These are phyloP conservation scores for Phlebopus sp. DNA, from an alignment of 1,284 basidiomycete genomes.

Conservation along the genomic window DNA sequence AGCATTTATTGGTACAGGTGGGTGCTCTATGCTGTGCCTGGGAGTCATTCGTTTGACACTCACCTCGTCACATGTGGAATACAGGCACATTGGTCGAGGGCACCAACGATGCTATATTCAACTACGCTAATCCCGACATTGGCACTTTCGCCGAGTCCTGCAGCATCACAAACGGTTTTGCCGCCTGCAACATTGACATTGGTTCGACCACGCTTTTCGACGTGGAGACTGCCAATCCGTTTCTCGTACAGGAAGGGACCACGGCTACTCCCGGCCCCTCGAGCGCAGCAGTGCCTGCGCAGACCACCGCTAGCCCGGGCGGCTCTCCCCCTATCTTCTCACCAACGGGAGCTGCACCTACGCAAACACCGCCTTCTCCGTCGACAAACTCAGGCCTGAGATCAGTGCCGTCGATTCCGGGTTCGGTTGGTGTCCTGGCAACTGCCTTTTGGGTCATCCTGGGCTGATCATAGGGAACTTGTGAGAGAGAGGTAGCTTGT, in stretches of 20 bases:
- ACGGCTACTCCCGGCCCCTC: background rate
- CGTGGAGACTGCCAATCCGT: background rate
- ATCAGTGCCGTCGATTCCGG: background rate
- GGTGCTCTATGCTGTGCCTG: constrained; percentile 7
- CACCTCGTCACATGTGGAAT: background rate
- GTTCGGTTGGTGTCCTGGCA: constrained; percentile 3
- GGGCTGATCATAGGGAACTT: background rate
- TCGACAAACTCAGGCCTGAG: constrained; percentile 3
- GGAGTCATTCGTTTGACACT: background rate
- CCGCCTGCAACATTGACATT: background rate
- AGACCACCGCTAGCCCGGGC: background rate
- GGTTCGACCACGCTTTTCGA: background rate
- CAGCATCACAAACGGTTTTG: constrained; percentile 3
- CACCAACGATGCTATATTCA: constrained; percentile 6
- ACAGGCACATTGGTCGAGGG: constrained; percentile 11
- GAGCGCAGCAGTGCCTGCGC: background rate
- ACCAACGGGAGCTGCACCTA: background rate
- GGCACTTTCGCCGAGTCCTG: constrained; percentile 13
- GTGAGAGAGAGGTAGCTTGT: constrained; percentile 7
- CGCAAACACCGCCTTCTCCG: constrained; percentile 1
- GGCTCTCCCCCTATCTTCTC: constrained; percentile 1
- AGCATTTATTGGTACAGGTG: constrained; percentile 40
- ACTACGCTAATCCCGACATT: constrained; percentile 6
- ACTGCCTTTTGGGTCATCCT: background rate
- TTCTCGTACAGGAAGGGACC: constrained; percentile 12